Percentiles rank a stretch among this genome's conserved stretches.
phyloP scores from a whole-genome alignment of 1,284 basidiomycete species.

The Inonotus hispidus region DNA sequence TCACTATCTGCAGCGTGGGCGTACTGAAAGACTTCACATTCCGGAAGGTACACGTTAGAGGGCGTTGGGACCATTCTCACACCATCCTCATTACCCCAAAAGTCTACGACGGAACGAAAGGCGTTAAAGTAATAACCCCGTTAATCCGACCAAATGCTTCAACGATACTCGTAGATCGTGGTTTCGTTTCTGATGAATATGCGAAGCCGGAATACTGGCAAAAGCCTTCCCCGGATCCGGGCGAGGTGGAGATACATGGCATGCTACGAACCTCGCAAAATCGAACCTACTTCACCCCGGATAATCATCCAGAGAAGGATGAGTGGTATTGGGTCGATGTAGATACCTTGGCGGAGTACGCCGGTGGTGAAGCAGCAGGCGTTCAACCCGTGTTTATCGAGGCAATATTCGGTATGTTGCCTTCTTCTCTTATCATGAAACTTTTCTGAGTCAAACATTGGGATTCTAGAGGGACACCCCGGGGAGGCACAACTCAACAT shows the following conservation, averaged over 20 bases:
- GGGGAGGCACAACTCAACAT: conserved; percentile 64
- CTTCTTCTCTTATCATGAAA: neutral
- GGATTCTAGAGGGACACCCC: conserved; percentile 70
- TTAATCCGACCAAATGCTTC: conserved; percentile 71
- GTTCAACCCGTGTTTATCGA: conserved; percentile 86
- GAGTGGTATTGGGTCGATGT: conserved; percentile 94
- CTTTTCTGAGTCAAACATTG: conserved; percentile 14
- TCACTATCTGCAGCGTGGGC: conserved; percentile 38
- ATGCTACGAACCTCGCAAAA: conserved; percentile 70
- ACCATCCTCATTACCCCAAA: conserved; percentile 83
- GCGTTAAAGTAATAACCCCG: conserved; percentile 85
- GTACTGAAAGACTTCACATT: conserved; percentile 84
- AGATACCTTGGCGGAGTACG: conserved; percentile 72
- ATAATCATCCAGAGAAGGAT: conserved; percentile 77
- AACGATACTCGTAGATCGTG: conserved; percentile 87
- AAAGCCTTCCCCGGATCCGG: conserved; percentile 27
- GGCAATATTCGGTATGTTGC: conserved; percentile 70
- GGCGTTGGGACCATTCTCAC: conserved; percentile 71
- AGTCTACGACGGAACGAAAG: conserved; percentile 81
- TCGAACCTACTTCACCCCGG: conserved; percentile 80
- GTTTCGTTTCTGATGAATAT: conserved; percentile 76
- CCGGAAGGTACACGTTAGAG: conserved; percentile 77
- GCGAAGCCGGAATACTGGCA: conserved; percentile 32
- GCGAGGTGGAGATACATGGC: conserved; percentile 61
- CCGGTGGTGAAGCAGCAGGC: conserved; percentile 62